Base-by-base conservation (phyloP, 2,329 filamentous ascomycete species). In the Tolypocladium amazonense region DNA sequence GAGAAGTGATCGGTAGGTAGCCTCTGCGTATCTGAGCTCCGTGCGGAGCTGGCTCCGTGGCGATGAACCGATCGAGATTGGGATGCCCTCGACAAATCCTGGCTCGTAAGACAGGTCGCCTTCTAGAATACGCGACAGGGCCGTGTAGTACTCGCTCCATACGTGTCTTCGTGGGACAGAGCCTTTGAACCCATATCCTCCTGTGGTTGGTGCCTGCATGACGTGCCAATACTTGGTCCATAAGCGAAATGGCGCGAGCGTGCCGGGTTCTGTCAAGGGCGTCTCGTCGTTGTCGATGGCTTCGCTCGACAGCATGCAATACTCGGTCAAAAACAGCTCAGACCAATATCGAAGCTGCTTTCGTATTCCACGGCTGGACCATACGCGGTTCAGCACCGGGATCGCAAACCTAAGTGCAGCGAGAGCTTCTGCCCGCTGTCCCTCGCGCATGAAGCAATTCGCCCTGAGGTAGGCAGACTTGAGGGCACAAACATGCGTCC, bases 101-200 rank as follows among this genome's bases (percentile, higher is more conserved):
- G 78, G 77, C 1, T 83, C 79, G 58, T 85, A 89, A 0, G 85
- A 77, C 27, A 89, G 69, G 61, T 85, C 83, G 58, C 84, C 76
- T 66, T 88, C 86, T 8, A 97, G 73, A 41, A 96, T 84, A n/a
- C 79, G 79, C 2, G 92, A 95, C 23, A 97, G 76, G 1, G 88
- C 84, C 53, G 84, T 76, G 70, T 96, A 96, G 72, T 97, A 97
- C 63, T 90, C 85, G 66, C 83, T 86, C 92, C 92, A 97, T 53
- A 96, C 85, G 47, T 84, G 77, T 62, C 88, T 80, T 63, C 88
- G 79, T 37, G 83, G 80, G 23, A 87, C 79, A 12, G 82, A 74
- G 25, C 83, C 82, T 62, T 80, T 79, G 66, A 83, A 81, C n/a
- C 82, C 82, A 60, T 78, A 77, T 7, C 85, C 83, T 41, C 83